Evolutionary conservation across 345 rosid species (phyloP).

Genomic region (Gynandropsis gynandra): DNA sequence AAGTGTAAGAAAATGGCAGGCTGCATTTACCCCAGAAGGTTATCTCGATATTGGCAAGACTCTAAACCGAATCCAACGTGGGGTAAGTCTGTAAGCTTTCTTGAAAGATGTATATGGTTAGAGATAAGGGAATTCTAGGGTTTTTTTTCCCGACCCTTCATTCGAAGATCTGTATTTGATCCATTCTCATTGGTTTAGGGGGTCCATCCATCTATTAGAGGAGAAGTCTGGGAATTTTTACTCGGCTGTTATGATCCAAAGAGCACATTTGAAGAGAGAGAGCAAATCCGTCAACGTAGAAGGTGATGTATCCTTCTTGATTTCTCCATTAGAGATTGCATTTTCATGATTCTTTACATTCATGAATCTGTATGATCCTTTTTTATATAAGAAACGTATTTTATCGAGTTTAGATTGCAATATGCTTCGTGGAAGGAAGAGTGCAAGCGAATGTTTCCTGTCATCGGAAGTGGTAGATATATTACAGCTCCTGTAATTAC

Average conservation of each 20-base stretch:
- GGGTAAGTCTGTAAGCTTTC: constrained; percentile 36
- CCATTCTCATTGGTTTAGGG: constrained; percentile 42
- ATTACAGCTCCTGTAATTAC: constrained; percentile 86
- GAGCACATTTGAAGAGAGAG: constrained; percentile 89
- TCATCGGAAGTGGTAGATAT: constrained; percentile 78
- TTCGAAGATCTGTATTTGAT: constrained; percentile 8
- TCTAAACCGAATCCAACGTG: constrained; percentile 68
- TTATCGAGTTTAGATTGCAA: constrained; percentile 41
- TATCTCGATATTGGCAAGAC: constrained; percentile 74
- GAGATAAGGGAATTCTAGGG: background rate
- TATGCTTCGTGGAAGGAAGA: constrained; percentile 79
- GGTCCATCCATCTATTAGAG: constrained; percentile 95
- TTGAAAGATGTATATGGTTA: background rate
- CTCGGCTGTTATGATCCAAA: constrained; percentile 90
- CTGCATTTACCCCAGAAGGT: constrained; percentile 76
- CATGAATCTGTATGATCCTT: background rate
- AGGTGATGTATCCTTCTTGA: constrained; percentile 42
- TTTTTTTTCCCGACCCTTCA: background rate
- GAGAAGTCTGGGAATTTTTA: constrained; percentile 98
- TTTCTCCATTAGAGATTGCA: background rate
- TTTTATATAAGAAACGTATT: too few relatives aligned
- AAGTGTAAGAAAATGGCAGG: constrained; percentile 95
- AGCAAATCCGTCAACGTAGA: constrained; percentile 57
- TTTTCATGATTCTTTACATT: background rate
- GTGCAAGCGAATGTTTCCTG: constrained; percentile 61